Evolutionary conservation across 495 filamentous ascomycete species (phyloP), one percentile per base, ranked within the genome.

Genomic region (Jackrogersella minutella): DNA sequence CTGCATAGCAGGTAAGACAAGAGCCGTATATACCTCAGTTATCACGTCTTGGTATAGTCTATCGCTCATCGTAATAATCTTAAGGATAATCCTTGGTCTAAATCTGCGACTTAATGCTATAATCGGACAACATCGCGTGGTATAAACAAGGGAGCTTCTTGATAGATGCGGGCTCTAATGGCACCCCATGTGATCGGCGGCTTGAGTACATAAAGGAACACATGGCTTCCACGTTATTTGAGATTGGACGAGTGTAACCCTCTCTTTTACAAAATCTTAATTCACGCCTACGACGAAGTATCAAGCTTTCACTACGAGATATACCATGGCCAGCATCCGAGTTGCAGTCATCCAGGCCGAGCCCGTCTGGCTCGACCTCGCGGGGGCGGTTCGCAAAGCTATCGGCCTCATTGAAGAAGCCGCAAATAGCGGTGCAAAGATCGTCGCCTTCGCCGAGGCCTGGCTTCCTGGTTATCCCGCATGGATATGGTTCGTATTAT

Each of bases 401-500:
- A 80, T 77, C 52, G 60, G 58, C 0, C 73, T 87, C 31, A 87
- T 88, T 49, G 64, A 57, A 21, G 81, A 88, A 65, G 86, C 86
- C 2, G 83, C 82, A 5, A 31, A 66, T 3, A 79, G 82, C 30
- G 81, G 77, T 0, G 85, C 82, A 0, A 68, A 79, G 60, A 69
- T 89, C 24, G 73, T 87, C 14, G 75, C 81, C 3, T 88, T 88
- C 62, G 79, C 84, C 2, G 84, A 88, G 68, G 76, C 74, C 39
- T 88, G 79, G 79, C 75, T 87, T 22, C 79, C 82, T 0, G 85
- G 86, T 10, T 88, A 86, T 70, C 85, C 85, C 7, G 70, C 60
- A 0, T 87, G 84, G 84, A 84, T 88, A 17, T 89, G 85, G 85
- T 87, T 74, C 60, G 73, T n/a, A n/a, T n/a, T 41, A 34, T 43